Base-by-base conservation (phyloP, 2,329 filamentous ascomycete species). In the Xylaria sp. region DNA sequence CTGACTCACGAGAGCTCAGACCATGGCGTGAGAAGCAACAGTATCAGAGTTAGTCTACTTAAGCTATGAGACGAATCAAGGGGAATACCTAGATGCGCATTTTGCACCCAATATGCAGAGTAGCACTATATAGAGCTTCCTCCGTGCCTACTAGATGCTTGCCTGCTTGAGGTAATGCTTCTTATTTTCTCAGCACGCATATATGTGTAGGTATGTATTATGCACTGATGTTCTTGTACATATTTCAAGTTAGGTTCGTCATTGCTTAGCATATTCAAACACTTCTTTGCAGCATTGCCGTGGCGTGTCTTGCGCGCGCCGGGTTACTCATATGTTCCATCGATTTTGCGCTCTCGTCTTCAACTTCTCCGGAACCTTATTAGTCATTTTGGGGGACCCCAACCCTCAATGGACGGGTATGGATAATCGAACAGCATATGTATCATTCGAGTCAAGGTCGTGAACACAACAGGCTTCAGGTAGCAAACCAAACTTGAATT, bases 331-430 rank as follows among this genome's bases (percentile, higher is more conserved):
- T 72, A 67, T 73, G 75, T 44, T 69, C 73, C 67, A 78, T 70
- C 27, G 76, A 74, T 43, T 73, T 75, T 1, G 74, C 75, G 54
- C 67, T 68, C 23, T 67, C 67, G 66, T 78, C 72, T 63, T 79
- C 78, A 56, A 85, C 64, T 85, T 83, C 64, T 86, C 83, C 1
- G 86, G 76, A 0, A 81, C 81, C 75, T 84, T 85, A 54, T 82
- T 81, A 23, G 79, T 78, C 0, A 83, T 87, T 72, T 87, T 84
- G 0, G 84, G 84, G 74, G 86, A 87, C 49, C 81, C 67, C 66
- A 87, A 85, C 70, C 81, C 81, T 27, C 80, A 78, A 66, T 85
- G 81, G 54, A 81, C 68, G 57, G 82, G 81, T 73, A 82, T 82
- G 37, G 73, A 67, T n/a, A 76, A 38, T 77, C 82, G 57, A 85